These are phyloP conservation scores for Oryza officinalis DNA, from an alignment of 176 grass and related monocot species.

Conservation along the genomic window DNA sequence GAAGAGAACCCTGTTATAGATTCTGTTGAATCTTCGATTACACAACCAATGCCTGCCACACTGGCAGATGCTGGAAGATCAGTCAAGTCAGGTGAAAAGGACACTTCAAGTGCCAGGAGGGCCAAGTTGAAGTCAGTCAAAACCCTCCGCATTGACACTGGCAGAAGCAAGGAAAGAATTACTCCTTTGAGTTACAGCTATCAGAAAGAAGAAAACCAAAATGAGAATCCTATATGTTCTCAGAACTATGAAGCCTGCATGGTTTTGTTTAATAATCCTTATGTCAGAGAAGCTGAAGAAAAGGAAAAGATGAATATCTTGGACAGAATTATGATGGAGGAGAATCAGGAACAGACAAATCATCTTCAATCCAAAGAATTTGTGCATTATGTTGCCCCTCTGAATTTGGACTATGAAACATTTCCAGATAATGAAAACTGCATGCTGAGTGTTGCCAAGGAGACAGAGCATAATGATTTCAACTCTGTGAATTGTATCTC, in stretches of 20 bases:
- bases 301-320: conserved; percentile 39
- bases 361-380: no score
- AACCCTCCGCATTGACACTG: conserved; percentile 67
- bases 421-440: conserved; percentile 32
- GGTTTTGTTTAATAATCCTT: conserved; percentile 51
- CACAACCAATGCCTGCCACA: conserved; percentile 22
- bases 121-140: conserved; percentile 76
- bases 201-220: conserved; percentile 36
- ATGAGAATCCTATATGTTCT: conserved; percentile 40
- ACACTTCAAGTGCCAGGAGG: conserved; percentile 42
- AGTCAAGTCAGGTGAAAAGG: conserved; percentile 36
- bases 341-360: conserved; percentile 15
- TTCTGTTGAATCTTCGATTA: conserved; percentile 42
- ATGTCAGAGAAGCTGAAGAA: conserved; percentile 42
- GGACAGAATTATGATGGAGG: neutral
- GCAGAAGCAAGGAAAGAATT: conserved; percentile 50
- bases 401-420: conserved; percentile 4
- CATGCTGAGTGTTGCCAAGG: conserved; percentile 16
- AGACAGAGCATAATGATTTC: neutral
- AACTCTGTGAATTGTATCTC: conserved; percentile 10
- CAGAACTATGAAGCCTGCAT: conserved; percentile 43
- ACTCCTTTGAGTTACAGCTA: conserved; percentile 27
- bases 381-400: neutral
- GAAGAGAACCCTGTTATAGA: conserved; percentile 41
- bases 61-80: conserved; percentile 10